Evolutionary conservation across 2,329 filamentous ascomycete species (phyloP), one percentile per base, ranked within the genome.

Genomic region (Xylaria digitata): DNA sequence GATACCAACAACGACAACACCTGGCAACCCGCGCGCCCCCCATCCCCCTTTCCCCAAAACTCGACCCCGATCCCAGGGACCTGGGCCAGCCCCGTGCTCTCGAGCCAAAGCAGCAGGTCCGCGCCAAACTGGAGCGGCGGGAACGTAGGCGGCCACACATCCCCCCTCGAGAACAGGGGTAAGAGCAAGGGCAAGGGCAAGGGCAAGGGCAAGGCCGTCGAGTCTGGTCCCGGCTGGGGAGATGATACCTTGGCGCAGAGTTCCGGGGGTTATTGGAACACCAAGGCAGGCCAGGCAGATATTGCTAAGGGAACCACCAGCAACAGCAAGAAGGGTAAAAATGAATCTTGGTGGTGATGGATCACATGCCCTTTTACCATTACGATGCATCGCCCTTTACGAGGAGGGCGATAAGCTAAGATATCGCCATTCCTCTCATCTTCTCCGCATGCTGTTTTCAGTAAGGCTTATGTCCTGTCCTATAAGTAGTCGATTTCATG

Each of bases 211-310:
- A 65, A 70, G 19, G 56, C 65, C 1, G 62, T 67, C 50, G 43
- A 53, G 26, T 37, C 42, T 1, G 65, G 59, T n/a, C 9, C 30
- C 2, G 49, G 58, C 42, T 74, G 74, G 72, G 63, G 60, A 8
- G 73, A 75, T 48, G 2, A 42, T 1, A 60, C 48, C 4, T 58
- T 68, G 21, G 75, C 75, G 2, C 73, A 75, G 67, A 72, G 65
- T 19, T 72, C 74, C 1, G 70, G 71, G 17, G 74, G 74, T 11
- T 73, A 60, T 21, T 77, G 72, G 66, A 68, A 74, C n/a, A 61
- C 58, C 7, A n/a, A 53, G 13, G 67, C 63, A 32, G 69, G 69
- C 13, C 21, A 57, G 46, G 50, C 34, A 8, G 67, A 67, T 13
- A 23, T 65, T n/a, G 50, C 61, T 3, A 21, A 53, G 43, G 61